These are phyloP conservation scores for Penicillium canescens DNA, from an alignment of 495 filamentous ascomycete species.

Conservation along the genomic window DNA sequence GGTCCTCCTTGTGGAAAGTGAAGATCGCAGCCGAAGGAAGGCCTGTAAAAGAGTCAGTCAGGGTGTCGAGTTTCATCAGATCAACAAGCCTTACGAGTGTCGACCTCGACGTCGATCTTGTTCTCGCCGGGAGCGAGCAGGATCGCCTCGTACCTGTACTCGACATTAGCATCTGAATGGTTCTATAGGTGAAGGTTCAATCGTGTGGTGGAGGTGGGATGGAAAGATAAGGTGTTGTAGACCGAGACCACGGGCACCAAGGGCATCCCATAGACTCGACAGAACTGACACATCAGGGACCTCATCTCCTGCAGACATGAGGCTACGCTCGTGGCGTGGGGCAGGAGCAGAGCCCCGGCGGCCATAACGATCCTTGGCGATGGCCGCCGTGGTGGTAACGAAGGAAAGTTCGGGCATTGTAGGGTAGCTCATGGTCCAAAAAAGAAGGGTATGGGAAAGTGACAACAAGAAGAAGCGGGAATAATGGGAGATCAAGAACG, in stretches of 20 bases:
- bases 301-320: conserved; percentile 6
- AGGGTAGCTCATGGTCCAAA: no score
- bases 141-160: conserved; percentile 83
- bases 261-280: background rate
- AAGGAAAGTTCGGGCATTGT: background rate
- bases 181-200: background rate
- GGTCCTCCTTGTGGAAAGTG: conserved; percentile 94
- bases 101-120: conserved; percentile 82
- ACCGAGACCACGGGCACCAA: background rate
- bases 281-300: conserved; percentile 21
- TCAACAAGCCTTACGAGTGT: conserved; percentile 68
- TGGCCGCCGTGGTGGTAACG: conserved; percentile 10
- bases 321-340: conserved; percentile 2
- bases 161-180: background rate
- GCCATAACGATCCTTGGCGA: conserved; percentile 19
- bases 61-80: background rate
- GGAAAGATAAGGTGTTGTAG: background rate
- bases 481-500: background rate
- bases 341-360: background rate
- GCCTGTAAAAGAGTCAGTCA: conserved; percentile 49
- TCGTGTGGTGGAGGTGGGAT: background rate
- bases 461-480: background rate
- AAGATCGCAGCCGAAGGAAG: conserved; percentile 83
- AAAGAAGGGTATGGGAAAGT: no score
- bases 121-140: conserved; percentile 83